phyloP scores from a whole-genome alignment of 2,329 filamentous ascomycete species.

The Aspergillus pseudotamarii region DNA sequence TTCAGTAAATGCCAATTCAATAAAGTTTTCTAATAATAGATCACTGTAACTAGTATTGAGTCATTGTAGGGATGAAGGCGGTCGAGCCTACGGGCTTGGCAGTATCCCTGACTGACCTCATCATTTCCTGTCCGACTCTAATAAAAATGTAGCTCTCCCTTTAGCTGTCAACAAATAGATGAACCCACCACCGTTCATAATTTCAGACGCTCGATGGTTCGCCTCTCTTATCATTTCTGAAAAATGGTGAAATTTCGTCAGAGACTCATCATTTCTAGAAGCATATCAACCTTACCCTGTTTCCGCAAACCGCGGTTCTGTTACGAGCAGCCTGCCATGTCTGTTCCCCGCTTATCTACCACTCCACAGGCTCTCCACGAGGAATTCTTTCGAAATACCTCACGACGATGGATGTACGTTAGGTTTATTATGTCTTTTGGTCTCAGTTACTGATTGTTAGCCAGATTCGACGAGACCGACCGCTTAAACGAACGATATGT shows the following conservation, averaged over 20 bases:
- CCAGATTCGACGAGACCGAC: slow-evolving; percentile 21
- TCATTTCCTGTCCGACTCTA: too few species aligned
- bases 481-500: slow-evolving; percentile 26
- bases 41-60: too few species aligned
- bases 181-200: too few species aligned
- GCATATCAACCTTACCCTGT: background rate
- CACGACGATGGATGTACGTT: slow-evolving; percentile 16
- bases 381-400: slow-evolving; percentile 25
- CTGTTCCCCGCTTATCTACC: slow-evolving; percentile 11
- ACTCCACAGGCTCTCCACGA: slow-evolving; percentile 12
- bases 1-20: too few species aligned
- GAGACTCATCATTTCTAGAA: background rate
- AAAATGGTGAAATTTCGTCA: background rate
- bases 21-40: too few species aligned
- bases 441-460: background rate
- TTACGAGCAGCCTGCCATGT: background rate
- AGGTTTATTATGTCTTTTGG: background rate
- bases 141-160: too few species aligned
- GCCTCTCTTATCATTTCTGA: background rate
- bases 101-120: too few species aligned
- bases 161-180: too few species aligned
- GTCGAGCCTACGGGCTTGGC: too few species aligned
- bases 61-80: too few species aligned
- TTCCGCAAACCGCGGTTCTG: background rate
- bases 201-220: too few species aligned